Evolutionary conservation across 2,329 filamentous ascomycete genomes (phyloP).

Genomic region (Cladosporium colombiae): DNA sequence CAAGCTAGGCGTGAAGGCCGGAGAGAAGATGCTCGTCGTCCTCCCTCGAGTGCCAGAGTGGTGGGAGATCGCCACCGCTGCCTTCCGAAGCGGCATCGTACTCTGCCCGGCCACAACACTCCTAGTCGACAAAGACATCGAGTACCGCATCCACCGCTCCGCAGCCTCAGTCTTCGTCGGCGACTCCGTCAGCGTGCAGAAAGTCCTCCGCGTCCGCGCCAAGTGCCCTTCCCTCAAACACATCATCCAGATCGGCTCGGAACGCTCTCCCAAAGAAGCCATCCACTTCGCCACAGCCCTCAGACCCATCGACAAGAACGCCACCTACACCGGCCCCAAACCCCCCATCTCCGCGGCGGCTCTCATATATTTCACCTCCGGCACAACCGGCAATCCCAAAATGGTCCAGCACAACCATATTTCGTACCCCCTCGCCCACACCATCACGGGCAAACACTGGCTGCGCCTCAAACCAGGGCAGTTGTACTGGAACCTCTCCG

Average conservation of each 20-base stretch:
- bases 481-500: slow-evolving; percentile 44
- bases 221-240: slow-evolving; percentile 37
- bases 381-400: slow-evolving; percentile 45
- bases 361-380: slow-evolving; percentile 45
- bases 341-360: slow-evolving; percentile 36
- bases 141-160: slow-evolving; percentile 39
- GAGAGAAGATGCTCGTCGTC: slow-evolving; percentile 42
- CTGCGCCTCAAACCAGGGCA: slow-evolving; percentile 39
- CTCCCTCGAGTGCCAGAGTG: slow-evolving; percentile 41
- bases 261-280: slow-evolving; percentile 28
- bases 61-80: slow-evolving; percentile 45
- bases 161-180: slow-evolving; percentile 42
- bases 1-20: slow-evolving; percentile 35
- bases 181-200: slow-evolving; percentile 38
- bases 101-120: slow-evolving; percentile 43
- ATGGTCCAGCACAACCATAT: slow-evolving; percentile 46
- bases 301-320: slow-evolving; percentile 30
- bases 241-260: slow-evolving; percentile 38
- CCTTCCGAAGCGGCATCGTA: slow-evolving; percentile 40
- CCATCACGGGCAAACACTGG: slow-evolving; percentile 44
- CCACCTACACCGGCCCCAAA: slow-evolving; percentile 27
- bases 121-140: slow-evolving; percentile 43
- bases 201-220: slow-evolving; percentile 36
- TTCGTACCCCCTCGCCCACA: slow-evolving; percentile 44
- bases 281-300: slow-evolving; percentile 33